A percentile compares a stretch with the other conserved stretches of the same genome.
phyloP scores from a whole-genome alignment of 305 asterid genomes.

The Fraxinus velutina region DNA sequence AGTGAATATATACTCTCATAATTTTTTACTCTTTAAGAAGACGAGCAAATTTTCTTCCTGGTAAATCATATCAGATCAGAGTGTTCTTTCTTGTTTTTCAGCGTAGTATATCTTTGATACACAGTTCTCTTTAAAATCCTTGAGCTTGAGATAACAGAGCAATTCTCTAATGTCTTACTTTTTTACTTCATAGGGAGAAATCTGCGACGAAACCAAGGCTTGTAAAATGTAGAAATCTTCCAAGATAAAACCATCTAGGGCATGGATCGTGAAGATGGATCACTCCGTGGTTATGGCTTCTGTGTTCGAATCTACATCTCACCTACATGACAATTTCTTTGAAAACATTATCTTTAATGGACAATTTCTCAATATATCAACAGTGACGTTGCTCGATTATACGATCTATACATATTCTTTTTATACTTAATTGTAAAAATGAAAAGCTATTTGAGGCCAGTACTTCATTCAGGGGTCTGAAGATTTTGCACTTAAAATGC shows the following conservation, averaged over 20 bases:
- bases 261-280: background rate
- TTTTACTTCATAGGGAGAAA: conserved; percentile 41
- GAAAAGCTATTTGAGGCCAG: background rate
- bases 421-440: background rate
- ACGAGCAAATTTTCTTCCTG: background rate
- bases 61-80: background rate
- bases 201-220: conserved; percentile 55
- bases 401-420: background rate
- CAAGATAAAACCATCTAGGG: background rate
- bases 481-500: background rate
- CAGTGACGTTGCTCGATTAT: background rate
- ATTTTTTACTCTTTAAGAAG: background rate
- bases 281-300: background rate
- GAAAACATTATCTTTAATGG: background rate
- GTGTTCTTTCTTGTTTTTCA: background rate
- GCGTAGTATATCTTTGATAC: background rate
- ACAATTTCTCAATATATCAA: background rate
- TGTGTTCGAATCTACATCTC: background rate
- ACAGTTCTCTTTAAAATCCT: background rate
- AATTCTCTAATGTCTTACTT: background rate
- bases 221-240: conserved; percentile 50
- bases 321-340: background rate
- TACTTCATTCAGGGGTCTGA: background rate
- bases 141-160: background rate
- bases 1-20: background rate